Conservation (phyloP, 352 stramenopile species). For the Phytophthora pseudosyringae region DNA sequence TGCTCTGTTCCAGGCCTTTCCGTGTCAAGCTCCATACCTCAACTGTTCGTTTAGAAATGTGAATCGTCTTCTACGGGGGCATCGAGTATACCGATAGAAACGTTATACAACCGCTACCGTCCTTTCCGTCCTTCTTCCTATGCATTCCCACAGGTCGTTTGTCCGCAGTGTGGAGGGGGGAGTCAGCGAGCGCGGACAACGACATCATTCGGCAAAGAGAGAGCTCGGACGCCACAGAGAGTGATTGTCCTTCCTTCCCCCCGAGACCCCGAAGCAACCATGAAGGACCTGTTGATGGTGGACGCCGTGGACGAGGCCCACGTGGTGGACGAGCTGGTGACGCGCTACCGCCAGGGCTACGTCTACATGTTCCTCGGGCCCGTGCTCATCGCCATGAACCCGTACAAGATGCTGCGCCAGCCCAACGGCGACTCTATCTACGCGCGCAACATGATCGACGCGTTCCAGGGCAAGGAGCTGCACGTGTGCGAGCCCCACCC, state of each 20-base stretch:
- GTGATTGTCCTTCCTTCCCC: constrained; percentile 25
- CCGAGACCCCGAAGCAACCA: constrained; percentile 17
- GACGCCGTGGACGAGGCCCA: constrained; percentile 78
- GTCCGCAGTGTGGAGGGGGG: constrained; percentile 6
- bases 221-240: constrained; percentile 14
- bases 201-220: constrained; percentile 45
- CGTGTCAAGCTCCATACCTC: constrained; percentile 25
- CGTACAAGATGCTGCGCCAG: constrained; percentile 86
- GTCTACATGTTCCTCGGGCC: constrained; percentile 93
- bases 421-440: constrained; percentile 80
- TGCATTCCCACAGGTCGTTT: constrained; percentile 10
- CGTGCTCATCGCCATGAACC: constrained; percentile 92
- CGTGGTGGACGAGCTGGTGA: constrained; percentile 78
- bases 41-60: constrained; percentile 31
- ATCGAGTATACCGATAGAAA: not conserved
- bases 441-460: constrained; percentile 74
- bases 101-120: not conserved
- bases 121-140: not conserved
- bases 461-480: constrained; percentile 84
- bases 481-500: constrained; percentile 84
- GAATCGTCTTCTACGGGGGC: constrained; percentile 1
- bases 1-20: constrained; percentile 29
- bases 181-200: constrained; percentile 30
- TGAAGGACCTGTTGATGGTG: constrained; percentile 84
- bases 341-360: constrained; percentile 80